A percentile compares a stretch with the other conserved stretches of the same genome.
Conservation (phyloP, 345 rosid genomes). For the Cardamine chenopodiifolia region DNA sequence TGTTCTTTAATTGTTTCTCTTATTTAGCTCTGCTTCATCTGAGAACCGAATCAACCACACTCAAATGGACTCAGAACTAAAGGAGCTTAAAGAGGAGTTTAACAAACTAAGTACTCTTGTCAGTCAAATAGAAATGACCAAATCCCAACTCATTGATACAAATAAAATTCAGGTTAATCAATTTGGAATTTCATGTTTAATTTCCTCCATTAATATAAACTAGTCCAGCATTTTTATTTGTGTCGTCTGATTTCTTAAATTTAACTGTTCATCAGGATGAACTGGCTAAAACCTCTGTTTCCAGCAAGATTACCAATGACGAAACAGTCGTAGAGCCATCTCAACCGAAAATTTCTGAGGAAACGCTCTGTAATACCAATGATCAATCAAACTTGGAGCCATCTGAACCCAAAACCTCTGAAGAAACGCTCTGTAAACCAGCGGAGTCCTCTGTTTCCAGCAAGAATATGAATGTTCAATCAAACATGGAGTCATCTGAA, state of each 20-base stretch:
- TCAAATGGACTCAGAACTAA: constrained; percentile 63
- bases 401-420: constrained; percentile 50
- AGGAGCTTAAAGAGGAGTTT: constrained; percentile 71
- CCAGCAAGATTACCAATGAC: constrained; percentile 45
- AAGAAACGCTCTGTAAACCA: constrained; percentile 35
- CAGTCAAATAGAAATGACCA: constrained; percentile 65
- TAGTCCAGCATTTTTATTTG: not conserved
- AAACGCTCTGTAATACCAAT: constrained; percentile 35
- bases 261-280: constrained; percentile 47
- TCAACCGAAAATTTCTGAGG: constrained; percentile 50
- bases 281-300: constrained; percentile 47
- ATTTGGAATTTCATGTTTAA: not conserved
- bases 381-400: not conserved
- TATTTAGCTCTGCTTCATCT: constrained; percentile 48
- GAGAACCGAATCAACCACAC: constrained; percentile 55
- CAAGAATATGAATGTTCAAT: constrained; percentile 41
- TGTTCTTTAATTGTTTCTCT: constrained; percentile 13
- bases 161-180: constrained; percentile 50
- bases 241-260: constrained; percentile 9
- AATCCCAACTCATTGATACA: constrained; percentile 49
- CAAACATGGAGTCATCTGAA: constrained; percentile 19
- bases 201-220: not conserved
- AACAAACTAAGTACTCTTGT: constrained; percentile 56
- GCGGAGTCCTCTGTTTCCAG: constrained; percentile 49
- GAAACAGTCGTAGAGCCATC: not conserved